Conservation (phyloP, 768 basidiomycete genomes). For the Naematelia aurantialba region DNA sequence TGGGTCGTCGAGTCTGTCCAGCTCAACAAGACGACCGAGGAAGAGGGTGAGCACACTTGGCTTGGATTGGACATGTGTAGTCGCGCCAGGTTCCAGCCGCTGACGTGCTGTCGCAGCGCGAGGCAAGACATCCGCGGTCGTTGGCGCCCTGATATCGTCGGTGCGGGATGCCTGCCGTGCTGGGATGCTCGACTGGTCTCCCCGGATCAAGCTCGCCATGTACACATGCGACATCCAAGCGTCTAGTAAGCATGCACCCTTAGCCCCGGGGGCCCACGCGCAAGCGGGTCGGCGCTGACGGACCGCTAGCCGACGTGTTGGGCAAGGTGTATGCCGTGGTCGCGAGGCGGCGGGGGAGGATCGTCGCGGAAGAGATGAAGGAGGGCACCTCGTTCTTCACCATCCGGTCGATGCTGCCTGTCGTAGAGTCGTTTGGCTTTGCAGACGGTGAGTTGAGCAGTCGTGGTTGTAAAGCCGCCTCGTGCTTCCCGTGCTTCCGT, state of each 20-base stretch:
- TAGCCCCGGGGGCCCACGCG: background rate
- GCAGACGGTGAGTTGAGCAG: slow-evolving; percentile 71
- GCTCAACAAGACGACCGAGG: slow-evolving; percentile 66
- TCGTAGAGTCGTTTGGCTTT: slow-evolving; percentile 96
- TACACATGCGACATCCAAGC: slow-evolving; percentile 98
- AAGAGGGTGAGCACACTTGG: slow-evolving; percentile 27
- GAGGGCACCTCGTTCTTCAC: slow-evolving; percentile 95
- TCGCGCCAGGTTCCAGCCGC: too few relatives aligned
- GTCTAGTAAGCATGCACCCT: slow-evolving; percentile 64
- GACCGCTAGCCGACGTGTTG: slow-evolving; percentile 75
- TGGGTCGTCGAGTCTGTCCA: slow-evolving; percentile 74
- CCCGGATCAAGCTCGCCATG: slow-evolving; percentile 94
- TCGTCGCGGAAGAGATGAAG: slow-evolving; percentile 97
- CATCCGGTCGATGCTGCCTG: slow-evolving; percentile 82
- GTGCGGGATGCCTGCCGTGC: slow-evolving; percentile 85
- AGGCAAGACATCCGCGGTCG: slow-evolving; percentile 75
- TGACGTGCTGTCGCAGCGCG: too few relatives aligned
- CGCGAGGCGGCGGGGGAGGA: slow-evolving; percentile 80
- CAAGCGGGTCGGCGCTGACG: background rate
- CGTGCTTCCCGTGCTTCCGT: too few relatives aligned
- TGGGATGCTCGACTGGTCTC: slow-evolving; percentile 94
- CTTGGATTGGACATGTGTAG: background rate
- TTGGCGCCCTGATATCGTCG: slow-evolving; percentile 83
- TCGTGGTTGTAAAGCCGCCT: too few relatives aligned
- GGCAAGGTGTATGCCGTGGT: slow-evolving; percentile 97